phyloP scores from a whole-genome alignment of 208 protist genomes.

The Angomonas deanei region DNA sequence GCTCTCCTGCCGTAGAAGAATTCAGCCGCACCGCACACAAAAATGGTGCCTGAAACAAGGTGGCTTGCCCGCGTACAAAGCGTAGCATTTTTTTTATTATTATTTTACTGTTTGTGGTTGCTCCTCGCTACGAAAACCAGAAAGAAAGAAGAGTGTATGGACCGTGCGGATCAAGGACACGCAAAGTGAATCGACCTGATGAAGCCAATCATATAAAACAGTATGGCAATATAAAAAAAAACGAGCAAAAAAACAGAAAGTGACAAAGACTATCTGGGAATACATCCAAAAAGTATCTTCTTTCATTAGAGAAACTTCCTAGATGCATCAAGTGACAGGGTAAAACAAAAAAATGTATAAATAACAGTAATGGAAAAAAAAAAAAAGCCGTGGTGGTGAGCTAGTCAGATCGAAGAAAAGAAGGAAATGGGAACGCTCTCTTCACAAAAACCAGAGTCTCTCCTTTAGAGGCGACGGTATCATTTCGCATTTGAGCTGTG shows the following conservation, averaged over 20 bases:
- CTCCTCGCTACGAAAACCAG: no score
- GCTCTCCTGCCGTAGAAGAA: neutral
- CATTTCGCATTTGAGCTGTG: constrained; percentile 56
- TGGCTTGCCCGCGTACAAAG: no score
- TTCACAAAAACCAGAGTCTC: constrained; percentile 80
- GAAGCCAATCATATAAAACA: constrained; percentile 8
- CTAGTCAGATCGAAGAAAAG: neutral
- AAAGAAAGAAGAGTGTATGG: no score
- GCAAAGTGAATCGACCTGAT: no score
- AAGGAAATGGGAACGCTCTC: neutral
- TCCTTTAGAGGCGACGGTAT: constrained; percentile 67
- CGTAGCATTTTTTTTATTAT: no score
- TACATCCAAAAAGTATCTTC: neutral
- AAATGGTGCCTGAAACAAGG: no score
- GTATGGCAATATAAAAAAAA: constrained; percentile 6
- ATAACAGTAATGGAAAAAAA: constrained; percentile 1
- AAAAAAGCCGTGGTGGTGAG: neutral
- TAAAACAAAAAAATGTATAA: constrained; percentile 1
- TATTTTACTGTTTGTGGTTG: no score
- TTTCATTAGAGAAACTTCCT: neutral
- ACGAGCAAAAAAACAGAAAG: constrained; percentile 7
- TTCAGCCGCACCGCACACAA: neutral
- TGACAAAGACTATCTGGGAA: neutral
- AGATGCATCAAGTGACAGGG: neutral
- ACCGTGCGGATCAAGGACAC: no score